phyloP scores from a whole-genome alignment of 1,139 yeast species.

The Candida frijolesensis region DNA sequence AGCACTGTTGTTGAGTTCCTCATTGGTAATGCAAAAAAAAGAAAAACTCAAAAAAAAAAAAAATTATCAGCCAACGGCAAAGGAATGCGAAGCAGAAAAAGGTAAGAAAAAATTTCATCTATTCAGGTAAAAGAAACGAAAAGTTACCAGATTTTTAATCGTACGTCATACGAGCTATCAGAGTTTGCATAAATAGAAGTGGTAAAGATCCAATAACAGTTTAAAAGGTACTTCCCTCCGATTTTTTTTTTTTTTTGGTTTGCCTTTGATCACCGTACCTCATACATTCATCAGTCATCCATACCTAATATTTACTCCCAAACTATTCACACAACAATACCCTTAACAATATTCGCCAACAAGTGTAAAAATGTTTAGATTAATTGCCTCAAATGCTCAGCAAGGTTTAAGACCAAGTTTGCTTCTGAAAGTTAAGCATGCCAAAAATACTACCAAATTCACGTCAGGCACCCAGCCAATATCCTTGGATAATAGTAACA shows the following conservation, averaged over 20 bases:
- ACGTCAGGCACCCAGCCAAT: conserved; percentile 10
- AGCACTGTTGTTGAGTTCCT: not conserved
- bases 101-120: not conserved
- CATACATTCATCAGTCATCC: no score
- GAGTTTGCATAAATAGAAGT: conserved; percentile 1
- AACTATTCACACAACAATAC: not conserved
- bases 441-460: conserved; percentile 11
- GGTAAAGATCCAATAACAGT: not conserved
- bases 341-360: not conserved
- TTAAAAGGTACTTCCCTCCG: no score
- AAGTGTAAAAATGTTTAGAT: conserved; percentile 36
- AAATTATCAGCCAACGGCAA: conserved; percentile 1
- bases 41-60: not conserved
- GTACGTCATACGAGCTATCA: not conserved
- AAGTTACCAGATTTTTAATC: conserved; percentile 3
- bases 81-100: not conserved
- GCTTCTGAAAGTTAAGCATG: conserved; percentile 41
- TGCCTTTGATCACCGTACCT: not conserved
- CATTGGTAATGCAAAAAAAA: not conserved
- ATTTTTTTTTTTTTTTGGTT: not conserved
- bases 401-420: conserved; percentile 42
- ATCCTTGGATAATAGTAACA: conserved; percentile 8
- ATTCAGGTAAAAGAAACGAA: not conserved
- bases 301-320: not conserved
- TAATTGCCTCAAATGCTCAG: conserved; percentile 39